Conservation (phyloP, 805 yeast genomes). For the Suhomyces vadensis region DNA sequence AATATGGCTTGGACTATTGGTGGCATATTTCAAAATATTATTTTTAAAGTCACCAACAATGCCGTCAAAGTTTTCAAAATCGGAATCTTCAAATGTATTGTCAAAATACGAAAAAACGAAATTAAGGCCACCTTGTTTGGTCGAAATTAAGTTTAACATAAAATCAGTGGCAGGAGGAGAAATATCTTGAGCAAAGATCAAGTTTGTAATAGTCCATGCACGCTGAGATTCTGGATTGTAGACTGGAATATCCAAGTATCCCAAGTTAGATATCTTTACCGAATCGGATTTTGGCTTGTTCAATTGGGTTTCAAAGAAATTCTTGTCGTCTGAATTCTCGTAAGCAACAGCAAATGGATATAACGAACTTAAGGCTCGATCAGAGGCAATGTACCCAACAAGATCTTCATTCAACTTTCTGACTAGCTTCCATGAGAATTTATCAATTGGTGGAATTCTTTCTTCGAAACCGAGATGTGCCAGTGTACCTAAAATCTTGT, state of each 20-base stretch:
- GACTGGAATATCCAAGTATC: slow-evolving; percentile 27
- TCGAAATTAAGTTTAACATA: slow-evolving; percentile 31
- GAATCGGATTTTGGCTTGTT: slow-evolving; percentile 32
- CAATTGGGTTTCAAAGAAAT: slow-evolving; percentile 23
- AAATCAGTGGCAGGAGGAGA: slow-evolving; percentile 38
- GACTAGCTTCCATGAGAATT: slow-evolving; percentile 34
- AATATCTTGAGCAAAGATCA: slow-evolving; percentile 39
- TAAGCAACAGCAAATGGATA: slow-evolving; percentile 20
- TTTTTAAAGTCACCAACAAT: slow-evolving; percentile 19
- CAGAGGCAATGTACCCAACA: slow-evolving; percentile 27
- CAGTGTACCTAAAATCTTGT: slow-evolving; percentile 32
- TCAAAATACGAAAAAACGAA: slow-evolving; percentile 34
- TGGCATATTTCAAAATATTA: slow-evolving; percentile 19
- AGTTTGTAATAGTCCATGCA: slow-evolving; percentile 29
- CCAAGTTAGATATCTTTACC: slow-evolving; percentile 39
- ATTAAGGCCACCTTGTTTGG: slow-evolving; percentile 35
- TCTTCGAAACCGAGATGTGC: slow-evolving; percentile 37
- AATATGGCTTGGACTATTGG: too few relatives aligned
- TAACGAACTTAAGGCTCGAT: slow-evolving; percentile 23
- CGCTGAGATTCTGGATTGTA: slow-evolving; percentile 3
- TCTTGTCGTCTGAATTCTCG: slow-evolving; percentile 16
- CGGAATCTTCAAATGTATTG: slow-evolving; percentile 25
- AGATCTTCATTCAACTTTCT: neutral
- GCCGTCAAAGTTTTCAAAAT: slow-evolving; percentile 24
- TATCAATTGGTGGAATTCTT: slow-evolving; percentile 29